Evolutionary conservation across 2,329 filamentous ascomycete species (phyloP), one percentile per base, ranked within the genome.

Genomic region (Xylaria multiplex): DNA sequence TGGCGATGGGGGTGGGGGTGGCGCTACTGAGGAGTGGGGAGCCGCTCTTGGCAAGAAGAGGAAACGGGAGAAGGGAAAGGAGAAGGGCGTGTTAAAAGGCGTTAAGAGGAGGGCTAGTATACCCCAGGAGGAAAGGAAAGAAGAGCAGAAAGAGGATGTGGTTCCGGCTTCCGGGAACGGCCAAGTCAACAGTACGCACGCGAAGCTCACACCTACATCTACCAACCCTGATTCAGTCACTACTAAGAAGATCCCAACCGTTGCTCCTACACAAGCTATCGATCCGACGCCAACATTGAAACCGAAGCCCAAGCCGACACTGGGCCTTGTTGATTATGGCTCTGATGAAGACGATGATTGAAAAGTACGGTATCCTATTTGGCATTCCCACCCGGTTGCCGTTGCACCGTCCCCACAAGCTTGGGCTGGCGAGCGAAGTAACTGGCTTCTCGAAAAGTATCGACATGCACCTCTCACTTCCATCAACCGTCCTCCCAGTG

Each of bases 311-410:
- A 74, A 76, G 35, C 66, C 66, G 32, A 22, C 43, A 7, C 58
- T 82, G 52, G 81, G 80, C 0, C 73, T 89, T 45, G 86, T 88
- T 13, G 82, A 80, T 64, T 89, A 89, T 68, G 86, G 82, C 5
- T 89, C 86, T 1, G 86, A 87, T 52, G 80, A 82, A 22, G 83
- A 84, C 43, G 82, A 82, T 19, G 83, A 84, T 49, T 82, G 57
- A 22, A 35, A 30, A n/a, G 42, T 8, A n/a, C 6, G 14, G 14
- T 14, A 19, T 35, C 11, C 37, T 11, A 40, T 13, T 3, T 40
- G 2, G 9, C 14, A 40, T 40, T 13, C 37, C 13, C 5, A 14
- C 2, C 37, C 16, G 7, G 56, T 5, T 7, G 9, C 37, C 37
- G 11, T 40, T 13, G 3, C 9, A 2, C 13, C 37, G 37, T 40